phyloP scores from a whole-genome alignment of 2,329 filamentous ascomycete genomes.

The Penicillium sp. region DNA sequence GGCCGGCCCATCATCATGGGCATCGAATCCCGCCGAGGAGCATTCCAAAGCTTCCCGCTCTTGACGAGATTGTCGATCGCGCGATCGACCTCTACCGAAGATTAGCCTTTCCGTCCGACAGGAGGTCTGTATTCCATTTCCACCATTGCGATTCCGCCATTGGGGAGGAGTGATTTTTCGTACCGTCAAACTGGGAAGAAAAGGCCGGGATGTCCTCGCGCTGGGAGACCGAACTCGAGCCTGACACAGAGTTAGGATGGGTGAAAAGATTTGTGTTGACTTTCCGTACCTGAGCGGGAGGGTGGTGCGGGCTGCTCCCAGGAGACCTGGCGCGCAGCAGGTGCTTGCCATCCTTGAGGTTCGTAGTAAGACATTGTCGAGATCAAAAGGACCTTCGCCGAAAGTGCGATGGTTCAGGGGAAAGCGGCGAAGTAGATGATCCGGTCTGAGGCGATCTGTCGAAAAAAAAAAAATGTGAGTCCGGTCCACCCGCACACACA shows the following conservation, averaged over 20 bases:
- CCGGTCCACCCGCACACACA: slow-evolving; percentile 5
- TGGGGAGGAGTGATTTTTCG: slow-evolving; percentile 35
- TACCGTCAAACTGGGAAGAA: slow-evolving; percentile 87
- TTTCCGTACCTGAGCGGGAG: slow-evolving; percentile 67
- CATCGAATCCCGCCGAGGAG: slow-evolving; percentile 76
- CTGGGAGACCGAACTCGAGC: slow-evolving; percentile 72
- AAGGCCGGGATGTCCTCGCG: slow-evolving; percentile 79
- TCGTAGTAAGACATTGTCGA: slow-evolving; percentile 66
- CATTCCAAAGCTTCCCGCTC: slow-evolving; percentile 87
- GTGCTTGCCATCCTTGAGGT: slow-evolving; percentile 64
- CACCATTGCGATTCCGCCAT: neutral
- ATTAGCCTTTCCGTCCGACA: slow-evolving; percentile 26
- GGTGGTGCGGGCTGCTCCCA: slow-evolving; percentile 75
- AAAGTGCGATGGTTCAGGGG: slow-evolving; percentile 25
- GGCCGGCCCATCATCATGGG: slow-evolving; percentile 62
- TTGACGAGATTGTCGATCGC: slow-evolving; percentile 95
- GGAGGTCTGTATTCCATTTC: neutral
- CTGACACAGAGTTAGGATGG: slow-evolving; percentile 44
- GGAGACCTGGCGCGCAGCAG: slow-evolving; percentile 61
- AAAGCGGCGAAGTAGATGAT: slow-evolving; percentile 23
- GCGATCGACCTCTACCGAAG: slow-evolving; percentile 80
- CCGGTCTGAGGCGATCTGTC: slow-evolving; percentile 31
- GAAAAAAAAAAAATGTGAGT: slow-evolving; percentile 24
- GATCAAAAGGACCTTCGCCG: slow-evolving; percentile 11
- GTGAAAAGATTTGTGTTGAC: neutral